Evolutionary conservation across 2,329 filamentous ascomycete species (phyloP), one percentile per base, ranked within the genome.

Genomic region (Fusarium haematococcum): DNA sequence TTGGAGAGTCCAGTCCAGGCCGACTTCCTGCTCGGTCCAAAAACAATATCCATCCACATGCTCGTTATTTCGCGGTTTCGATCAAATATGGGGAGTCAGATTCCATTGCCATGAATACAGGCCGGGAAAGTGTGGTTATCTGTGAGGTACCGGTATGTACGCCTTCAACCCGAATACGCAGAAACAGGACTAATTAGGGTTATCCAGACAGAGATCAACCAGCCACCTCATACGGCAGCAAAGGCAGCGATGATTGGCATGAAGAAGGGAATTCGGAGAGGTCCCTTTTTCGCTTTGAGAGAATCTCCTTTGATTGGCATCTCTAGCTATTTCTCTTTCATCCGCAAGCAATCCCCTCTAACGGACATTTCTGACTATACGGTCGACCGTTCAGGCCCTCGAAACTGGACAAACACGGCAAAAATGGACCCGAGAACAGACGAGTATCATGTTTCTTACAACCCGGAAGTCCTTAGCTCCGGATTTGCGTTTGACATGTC

Each of bases 401-500:
- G 52, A 25, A 57, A 57, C 32, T 57, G 52, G 52, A 25, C 7
- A 14, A 37, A 16, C n/a, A n/a, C 30, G 14, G 32, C 20, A 33
- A 37, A 16, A 2, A 18, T 57, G 8, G 52, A 57, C 20, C 13
- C 32, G 6, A 35, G 23, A 57, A 23, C 52, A 16, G 32, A 4
- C 30, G 52, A 37, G 20, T 57, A 57, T 13, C n/a, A 23, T 20
- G 52, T 57, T 35, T 14, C 32, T 18, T 57, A 37, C 14, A 37
- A 57, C 20, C n/a, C n/a, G 16, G 30, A 57, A n/a, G 52, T 13
- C 13, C 52, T 57, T 35, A 14, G 52, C 13, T 57, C 52, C 3
- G 52, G 52, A 57, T 57, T 57, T 33, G 32, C 16, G n/a, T 57
- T 57, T 23, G 52, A 57, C 52, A 57, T 57, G 32, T 57, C 52